Percentiles rank a stretch among this genome's conserved stretches.
Evolutionary conservation across 2,329 filamentous ascomycete species (phyloP).

Genomic region (Talaromyces funiculosus): DNA sequence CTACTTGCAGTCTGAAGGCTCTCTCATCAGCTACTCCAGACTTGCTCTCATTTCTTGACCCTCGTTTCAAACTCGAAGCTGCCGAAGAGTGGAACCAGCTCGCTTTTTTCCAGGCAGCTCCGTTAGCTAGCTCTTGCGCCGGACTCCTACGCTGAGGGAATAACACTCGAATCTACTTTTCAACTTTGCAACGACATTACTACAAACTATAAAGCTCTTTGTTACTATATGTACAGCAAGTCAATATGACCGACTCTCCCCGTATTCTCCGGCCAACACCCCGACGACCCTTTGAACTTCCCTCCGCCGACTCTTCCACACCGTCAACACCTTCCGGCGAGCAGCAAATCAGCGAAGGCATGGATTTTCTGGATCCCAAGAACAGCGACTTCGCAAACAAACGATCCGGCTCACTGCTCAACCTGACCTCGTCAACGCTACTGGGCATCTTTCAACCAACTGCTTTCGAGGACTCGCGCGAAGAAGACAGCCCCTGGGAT

Average conservation of each 20-base stretch:
- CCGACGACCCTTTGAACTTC: constrained; percentile 63
- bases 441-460: constrained; percentile 82
- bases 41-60: background rate
- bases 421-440: constrained; percentile 82
- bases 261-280: constrained; percentile 64
- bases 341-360: constrained; percentile 21
- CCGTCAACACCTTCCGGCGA: constrained; percentile 38
- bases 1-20: background rate
- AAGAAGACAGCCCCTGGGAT: constrained; percentile 69
- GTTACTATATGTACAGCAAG: background rate
- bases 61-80: background rate
- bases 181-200: background rate
- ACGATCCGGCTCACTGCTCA: constrained; percentile 71
- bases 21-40: background rate
- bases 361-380: constrained; percentile 32
- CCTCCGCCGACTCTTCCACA: constrained; percentile 39
- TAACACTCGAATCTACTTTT: background rate
- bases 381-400: constrained; percentile 43
- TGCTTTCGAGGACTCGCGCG: constrained; percentile 49
- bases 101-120: background rate
- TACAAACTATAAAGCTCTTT: background rate
- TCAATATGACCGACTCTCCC: constrained; percentile 37
- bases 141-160: background rate
- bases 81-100: background rate
- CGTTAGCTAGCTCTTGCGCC: background rate